Evolutionary conservation across 2,329 filamentous ascomycete genomes (phyloP).

Genomic region (Cercospora nicotianae): DNA sequence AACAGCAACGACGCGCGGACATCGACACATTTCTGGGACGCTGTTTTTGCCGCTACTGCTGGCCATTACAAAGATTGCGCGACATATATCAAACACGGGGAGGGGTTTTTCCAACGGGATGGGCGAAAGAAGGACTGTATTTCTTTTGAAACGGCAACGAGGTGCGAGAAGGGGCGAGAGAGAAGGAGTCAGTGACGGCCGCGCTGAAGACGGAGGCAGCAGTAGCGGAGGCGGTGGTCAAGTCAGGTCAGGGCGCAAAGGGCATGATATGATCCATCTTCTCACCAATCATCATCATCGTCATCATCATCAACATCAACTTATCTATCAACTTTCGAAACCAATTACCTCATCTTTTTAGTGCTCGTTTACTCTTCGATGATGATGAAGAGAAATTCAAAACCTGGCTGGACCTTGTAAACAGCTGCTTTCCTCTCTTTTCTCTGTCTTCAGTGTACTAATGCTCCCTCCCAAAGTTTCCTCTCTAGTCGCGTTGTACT

Average conservation of each 20-base stretch:
- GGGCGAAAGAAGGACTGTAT: not conserved
- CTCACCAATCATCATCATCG: not conserved
- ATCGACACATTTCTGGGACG: not conserved
- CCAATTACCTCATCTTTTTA: not conserved
- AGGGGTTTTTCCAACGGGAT: not conserved
- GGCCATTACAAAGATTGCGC: not conserved
- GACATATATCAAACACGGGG: not conserved
- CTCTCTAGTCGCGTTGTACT: no score
- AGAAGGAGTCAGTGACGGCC: not conserved
- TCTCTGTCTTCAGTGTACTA: no score
- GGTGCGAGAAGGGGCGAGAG: not conserved
- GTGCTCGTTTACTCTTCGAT: not conserved
- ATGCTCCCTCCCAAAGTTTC: no score
- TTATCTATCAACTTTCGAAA: not conserved
- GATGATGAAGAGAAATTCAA: not conserved
- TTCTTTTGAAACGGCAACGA: not conserved
- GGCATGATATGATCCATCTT: not conserved
- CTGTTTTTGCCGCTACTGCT: not conserved
- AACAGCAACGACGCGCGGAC: slow-evolving; percentile 5
- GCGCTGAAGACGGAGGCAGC: not conserved
- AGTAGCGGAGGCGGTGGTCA: not conserved
- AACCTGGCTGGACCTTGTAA: not conserved
- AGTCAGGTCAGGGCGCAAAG: not conserved
- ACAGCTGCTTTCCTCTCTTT: not conserved
- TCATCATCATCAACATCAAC: not conserved